Percentiles rank a stretch among this genome's conserved stretches.
phyloP scores from a whole-genome alignment of 2,329 filamentous ascomycete genomes.

The Pseudocercospora ulei region DNA sequence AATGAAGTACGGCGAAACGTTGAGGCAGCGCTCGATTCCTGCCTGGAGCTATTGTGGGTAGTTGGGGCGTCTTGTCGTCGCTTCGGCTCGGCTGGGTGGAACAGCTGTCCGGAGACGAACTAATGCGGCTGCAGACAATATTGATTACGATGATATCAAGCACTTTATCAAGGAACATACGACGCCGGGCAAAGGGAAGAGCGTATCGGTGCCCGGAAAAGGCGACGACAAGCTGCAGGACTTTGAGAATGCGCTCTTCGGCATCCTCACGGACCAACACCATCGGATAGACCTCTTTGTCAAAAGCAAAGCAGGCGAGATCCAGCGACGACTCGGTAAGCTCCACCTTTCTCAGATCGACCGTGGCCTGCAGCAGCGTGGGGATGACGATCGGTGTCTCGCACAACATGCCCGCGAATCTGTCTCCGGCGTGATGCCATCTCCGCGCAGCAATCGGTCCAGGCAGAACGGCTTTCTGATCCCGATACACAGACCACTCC shows the following conservation, averaged over 20 bases:
- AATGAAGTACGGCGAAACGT: slow-evolving; percentile 70
- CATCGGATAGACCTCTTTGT: slow-evolving; percentile 70
- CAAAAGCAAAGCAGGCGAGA: slow-evolving; percentile 68
- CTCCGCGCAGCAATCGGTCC: no score
- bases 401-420: not conserved
- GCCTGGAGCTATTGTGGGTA: slow-evolving; percentile 66
- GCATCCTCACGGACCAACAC: slow-evolving; percentile 63
- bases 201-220: slow-evolving; percentile 65
- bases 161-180: slow-evolving; percentile 74
- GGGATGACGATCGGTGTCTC: slow-evolving; percentile 7
- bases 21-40: slow-evolving; percentile 66
- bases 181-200: slow-evolving; percentile 57
- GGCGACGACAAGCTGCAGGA: slow-evolving; percentile 42
- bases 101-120: slow-evolving; percentile 7
- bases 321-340: slow-evolving; percentile 59
- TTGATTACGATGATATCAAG: slow-evolving; percentile 83
- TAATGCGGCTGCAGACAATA: slow-evolving; percentile 52
- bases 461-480: no score
- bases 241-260: slow-evolving; percentile 64
- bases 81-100: slow-evolving; percentile 10
- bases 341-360: slow-evolving; percentile 12
- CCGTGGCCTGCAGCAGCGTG: slow-evolving; percentile 2
- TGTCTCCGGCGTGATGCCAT: no score
- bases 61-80: no score
- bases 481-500: slow-evolving; percentile 26